A percentile compares a stretch with the other conserved stretches of the same genome.
phyloP scores from a whole-genome alignment of 139 green algal species.

The Gonium pectorale region DNA sequence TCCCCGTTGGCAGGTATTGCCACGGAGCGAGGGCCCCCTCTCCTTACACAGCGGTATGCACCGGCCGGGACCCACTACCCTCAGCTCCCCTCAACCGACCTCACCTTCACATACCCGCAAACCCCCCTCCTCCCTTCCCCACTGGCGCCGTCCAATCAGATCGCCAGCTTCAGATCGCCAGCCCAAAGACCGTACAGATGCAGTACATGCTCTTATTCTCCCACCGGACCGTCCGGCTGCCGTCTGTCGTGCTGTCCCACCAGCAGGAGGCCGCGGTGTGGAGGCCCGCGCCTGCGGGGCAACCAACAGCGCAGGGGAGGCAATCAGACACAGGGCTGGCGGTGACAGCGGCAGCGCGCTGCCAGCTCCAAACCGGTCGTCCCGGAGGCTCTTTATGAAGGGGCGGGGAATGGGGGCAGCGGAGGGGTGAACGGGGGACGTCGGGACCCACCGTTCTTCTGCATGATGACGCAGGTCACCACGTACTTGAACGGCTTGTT shows the following conservation, averaged over 20 bases:
- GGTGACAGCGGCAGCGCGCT: neutral
- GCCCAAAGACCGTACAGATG: constrained; percentile 86
- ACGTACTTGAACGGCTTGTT: constrained; percentile 91
- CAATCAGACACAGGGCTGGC: no score
- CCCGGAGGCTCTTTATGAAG: no score
- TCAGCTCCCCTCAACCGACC: no score
- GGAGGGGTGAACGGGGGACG: neutral
- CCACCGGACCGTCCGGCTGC: constrained; percentile 86
- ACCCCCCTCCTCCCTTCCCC: no score
- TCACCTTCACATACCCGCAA: no score
- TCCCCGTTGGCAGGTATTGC: no score
- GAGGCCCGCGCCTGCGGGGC: constrained; percentile 69
- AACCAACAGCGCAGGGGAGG: no score
- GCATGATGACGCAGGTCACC: constrained; percentile 83
- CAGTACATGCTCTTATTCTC: constrained; percentile 93
- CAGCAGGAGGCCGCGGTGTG: constrained; percentile 82
- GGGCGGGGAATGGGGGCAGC: neutral
- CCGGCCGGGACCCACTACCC: no score
- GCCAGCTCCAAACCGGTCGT: neutral
- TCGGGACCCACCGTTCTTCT: constrained; percentile 75
- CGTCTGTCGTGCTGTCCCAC: constrained; percentile 81
- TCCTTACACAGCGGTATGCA: no score
- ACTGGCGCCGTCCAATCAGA: no score
- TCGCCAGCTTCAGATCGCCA: constrained; percentile 76
- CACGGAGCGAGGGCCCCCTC: no score